Conservation (phyloP, 1,139 yeast species). For the Scheffersomyces stambukii region DNA sequence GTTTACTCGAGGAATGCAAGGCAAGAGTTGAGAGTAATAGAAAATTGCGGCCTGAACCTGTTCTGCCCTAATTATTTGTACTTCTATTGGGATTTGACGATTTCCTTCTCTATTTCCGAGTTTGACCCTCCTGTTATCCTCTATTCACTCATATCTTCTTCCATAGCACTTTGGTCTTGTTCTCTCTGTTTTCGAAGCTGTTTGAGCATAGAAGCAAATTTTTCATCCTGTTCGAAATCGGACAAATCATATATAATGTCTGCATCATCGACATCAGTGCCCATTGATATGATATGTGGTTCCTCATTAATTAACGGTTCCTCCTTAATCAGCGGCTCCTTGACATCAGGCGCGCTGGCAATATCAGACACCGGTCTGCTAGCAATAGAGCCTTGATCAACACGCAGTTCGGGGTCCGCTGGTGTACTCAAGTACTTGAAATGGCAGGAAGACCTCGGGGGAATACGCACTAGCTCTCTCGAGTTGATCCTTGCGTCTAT, state of each 20-base stretch:
- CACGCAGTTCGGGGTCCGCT: conserved; percentile 1
- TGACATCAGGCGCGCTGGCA: background rate
- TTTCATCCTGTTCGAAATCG: conserved; percentile 25
- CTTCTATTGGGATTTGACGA: too few relatives aligned
- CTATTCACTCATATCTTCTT: too few relatives aligned
- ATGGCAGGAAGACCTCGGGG: conserved; percentile 5
- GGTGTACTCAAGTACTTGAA: conserved; percentile 6
- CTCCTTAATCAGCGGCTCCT: conserved; percentile 1
- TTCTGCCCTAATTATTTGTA: too few relatives aligned
- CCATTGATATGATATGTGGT: background rate
- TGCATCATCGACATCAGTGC: conserved; percentile 7
- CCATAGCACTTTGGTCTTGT: too few relatives aligned
- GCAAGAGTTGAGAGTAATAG: too few relatives aligned
- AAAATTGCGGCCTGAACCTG: too few relatives aligned
- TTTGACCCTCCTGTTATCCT: too few relatives aligned
- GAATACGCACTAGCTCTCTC: conserved; percentile 6
- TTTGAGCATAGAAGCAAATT: conserved; percentile 12
- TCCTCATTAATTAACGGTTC: too few relatives aligned
- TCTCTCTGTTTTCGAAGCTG: too few relatives aligned
- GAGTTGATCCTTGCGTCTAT: too few relatives aligned
- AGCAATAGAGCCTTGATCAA: background rate
- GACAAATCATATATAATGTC: conserved; percentile 18
- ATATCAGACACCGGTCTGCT: background rate
- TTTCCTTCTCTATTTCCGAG: too few relatives aligned
- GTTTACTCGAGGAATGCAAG: too few relatives aligned